Conservation (phyloP, 2,329 filamentous ascomycete genomes). For the Pseudocercospora macadamiae region DNA sequence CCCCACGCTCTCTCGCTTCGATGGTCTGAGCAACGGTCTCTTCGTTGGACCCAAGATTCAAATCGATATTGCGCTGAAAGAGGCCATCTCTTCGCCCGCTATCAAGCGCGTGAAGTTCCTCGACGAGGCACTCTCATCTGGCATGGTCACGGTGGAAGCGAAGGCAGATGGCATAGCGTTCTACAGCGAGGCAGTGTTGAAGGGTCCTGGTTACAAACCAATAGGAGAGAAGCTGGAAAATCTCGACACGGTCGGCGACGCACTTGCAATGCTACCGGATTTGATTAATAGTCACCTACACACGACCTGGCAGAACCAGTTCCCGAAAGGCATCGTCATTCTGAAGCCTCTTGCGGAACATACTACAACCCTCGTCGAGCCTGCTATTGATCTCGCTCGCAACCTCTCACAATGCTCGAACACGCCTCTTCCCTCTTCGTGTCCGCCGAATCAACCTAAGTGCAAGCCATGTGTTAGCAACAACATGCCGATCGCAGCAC, state of each 20-base stretch:
- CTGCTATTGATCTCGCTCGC: conserved; percentile 71
- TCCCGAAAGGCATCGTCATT: conserved; percentile 75
- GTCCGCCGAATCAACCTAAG: conserved; percentile 76
- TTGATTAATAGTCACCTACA: conserved; percentile 88
- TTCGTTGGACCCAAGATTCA: conserved; percentile 68
- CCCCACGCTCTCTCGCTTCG: conserved; percentile 72
- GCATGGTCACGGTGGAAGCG: conserved; percentile 67
- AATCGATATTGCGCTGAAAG: conserved; percentile 47
- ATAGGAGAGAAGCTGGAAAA: conserved; percentile 65
- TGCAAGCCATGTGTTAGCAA: conserved; percentile 75
- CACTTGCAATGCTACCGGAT: conserved; percentile 67
- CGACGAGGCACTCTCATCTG: conserved; percentile 61
- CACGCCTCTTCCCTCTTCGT: conserved; percentile 73
- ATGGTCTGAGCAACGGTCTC: conserved; percentile 70
- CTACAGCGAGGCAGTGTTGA: conserved; percentile 69
- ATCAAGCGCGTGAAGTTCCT: conserved; percentile 67
- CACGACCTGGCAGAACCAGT: conserved; percentile 78
- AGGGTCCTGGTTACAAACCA: conserved; percentile 63
- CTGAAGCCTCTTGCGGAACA: conserved; percentile 77
- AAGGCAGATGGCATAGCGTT: conserved; percentile 72
- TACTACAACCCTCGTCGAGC: conserved; percentile 71
- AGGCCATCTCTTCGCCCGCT: conserved; percentile 47
- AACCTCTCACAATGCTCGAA: conserved; percentile 75
- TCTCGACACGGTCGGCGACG: conserved; percentile 56
- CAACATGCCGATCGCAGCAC: conserved; percentile 68